Base-by-base conservation (phyloP, 352 stramenopile genomes). In the Blastocystis sp. region DNA sequence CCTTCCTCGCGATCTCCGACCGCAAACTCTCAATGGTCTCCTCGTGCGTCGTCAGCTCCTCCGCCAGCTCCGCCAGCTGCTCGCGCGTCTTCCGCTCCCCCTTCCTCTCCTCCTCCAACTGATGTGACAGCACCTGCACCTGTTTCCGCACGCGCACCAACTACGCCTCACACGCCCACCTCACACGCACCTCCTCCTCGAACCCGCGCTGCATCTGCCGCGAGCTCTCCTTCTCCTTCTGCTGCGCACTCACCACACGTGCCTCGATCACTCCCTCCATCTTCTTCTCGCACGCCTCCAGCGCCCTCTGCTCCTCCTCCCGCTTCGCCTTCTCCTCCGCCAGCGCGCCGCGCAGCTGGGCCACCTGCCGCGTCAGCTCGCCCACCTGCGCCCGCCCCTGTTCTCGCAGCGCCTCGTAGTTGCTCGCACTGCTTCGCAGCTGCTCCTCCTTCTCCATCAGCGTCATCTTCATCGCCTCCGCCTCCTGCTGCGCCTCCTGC, bases 121-220 rank as follows among this genome's bases (percentile, higher is more conserved):
- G 69, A 1, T 79, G 21, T 7, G 69, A 64, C 10, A 79, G 54
- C 43, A 79, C 52, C 54, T 79, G 69, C 42, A 79, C 69, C 63
- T 79, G 69, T 34, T 79, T 79, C 21, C 69, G 69, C 11, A 79
- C 69, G 63, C 43, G 69, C 3, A 79, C 69, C 21, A 79, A 24
- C 69, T 79, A 79, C 28, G 6, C 14, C 11, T 79, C 52, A 63
- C 19, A 38, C 69, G 24, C 14, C 14, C 1, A 0, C n/a, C 38
- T 34, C 1, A 34, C 62, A n/a, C 38, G n/a, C 52, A 79, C 69
- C 69, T 79, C 69, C 40, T 79, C 69, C 54, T 79, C 69, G 54
- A 60, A 79, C 38, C 42, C 21, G n/a, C 69, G 43, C 52, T 79
- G 69, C 69, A 64, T 40, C 52, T 64, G 11, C 1, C 69, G 42